A percentile compares a stretch with the other conserved stretches of the same genome.
Conservation (phyloP, 768 basidiomycete species). For the Kwoniella sp. region DNA sequence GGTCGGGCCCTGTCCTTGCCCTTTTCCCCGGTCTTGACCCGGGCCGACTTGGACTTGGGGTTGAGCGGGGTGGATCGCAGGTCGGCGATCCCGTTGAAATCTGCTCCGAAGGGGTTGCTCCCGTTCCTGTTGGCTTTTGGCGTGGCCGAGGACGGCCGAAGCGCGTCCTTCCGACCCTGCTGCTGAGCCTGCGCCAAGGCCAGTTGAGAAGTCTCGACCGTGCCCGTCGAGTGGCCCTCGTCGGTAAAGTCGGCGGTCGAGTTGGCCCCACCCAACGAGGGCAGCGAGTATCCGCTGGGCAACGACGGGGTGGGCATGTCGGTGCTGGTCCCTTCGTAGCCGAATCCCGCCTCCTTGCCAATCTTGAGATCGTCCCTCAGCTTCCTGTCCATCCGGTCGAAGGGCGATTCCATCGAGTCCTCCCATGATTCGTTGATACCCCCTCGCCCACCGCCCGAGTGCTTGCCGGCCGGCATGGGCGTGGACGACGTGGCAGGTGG, state of each 20-base stretch:
- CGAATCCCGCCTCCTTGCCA: conserved; percentile 4
- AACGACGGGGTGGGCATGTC: conserved; percentile 33
- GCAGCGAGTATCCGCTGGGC: conserved; percentile 31
- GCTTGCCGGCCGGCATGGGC: conserved; percentile 56
- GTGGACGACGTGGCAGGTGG: conserved; percentile 69
- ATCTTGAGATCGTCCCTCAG: conserved; percentile 38
- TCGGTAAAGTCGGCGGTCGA: background rate
- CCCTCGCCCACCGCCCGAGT: too few relatives aligned
- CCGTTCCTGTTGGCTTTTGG: conserved; percentile 7
- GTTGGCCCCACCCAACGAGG: conserved; percentile 1
- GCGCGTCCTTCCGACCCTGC: background rate
- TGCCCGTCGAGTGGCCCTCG: conserved; percentile 23
- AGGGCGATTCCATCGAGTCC: conserved; percentile 68
- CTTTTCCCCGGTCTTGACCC: too few relatives aligned
- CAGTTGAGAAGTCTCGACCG: conserved; percentile 15
- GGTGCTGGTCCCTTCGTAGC: background rate
- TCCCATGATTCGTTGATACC: conserved; percentile 55
- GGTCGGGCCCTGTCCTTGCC: conserved; percentile 26
- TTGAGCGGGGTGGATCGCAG: conserved; percentile 54
- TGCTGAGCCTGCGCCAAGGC: background rate
- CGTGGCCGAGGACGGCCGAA: conserved; percentile 6
- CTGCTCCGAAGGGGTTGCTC: conserved; percentile 9
- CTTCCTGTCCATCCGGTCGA: conserved; percentile 56
- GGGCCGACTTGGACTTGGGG: conserved; percentile 52
- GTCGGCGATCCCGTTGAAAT: conserved; percentile 74